Evolutionary conservation across 164 flowering plant genomes (phyloP).

Genomic region (Annona squamosa): DNA sequence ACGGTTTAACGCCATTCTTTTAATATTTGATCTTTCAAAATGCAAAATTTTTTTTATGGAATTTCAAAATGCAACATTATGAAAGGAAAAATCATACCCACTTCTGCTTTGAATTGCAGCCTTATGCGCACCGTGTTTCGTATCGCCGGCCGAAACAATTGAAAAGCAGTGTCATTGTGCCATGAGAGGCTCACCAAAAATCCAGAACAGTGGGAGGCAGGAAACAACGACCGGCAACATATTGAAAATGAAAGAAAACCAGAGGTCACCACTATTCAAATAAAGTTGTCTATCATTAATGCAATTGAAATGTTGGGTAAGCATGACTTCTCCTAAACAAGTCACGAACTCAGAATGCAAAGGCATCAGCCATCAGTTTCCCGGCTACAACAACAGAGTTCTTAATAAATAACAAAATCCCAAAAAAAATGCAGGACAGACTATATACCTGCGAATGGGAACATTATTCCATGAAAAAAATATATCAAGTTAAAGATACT

Average conservation of each 20-base stretch:
- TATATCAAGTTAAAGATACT: not conserved
- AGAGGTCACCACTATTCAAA: too few relatives aligned
- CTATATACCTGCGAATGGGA: slow-evolving; percentile 6
- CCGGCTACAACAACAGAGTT: slow-evolving; percentile 1
- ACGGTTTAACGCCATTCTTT: too few relatives aligned
- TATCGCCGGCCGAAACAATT: too few relatives aligned
- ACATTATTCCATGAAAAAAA: slow-evolving; percentile 23
- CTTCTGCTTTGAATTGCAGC: too few relatives aligned
- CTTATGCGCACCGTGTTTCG: too few relatives aligned
- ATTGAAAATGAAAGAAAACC: not conserved
- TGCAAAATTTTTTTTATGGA: too few relatives aligned
- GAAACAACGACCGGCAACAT: not conserved
- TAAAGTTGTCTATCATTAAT: not conserved
- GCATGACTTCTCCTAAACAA: not conserved
- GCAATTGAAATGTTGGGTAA: not conserved
- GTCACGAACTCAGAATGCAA: not conserved
- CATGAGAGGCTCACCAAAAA: not conserved
- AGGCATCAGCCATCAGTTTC: not conserved
- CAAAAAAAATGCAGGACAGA: slow-evolving; percentile 1
- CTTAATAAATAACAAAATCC: not conserved
- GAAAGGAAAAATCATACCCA: too few relatives aligned
- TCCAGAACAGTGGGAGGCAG: not conserved
- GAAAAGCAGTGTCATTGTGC: too few relatives aligned
- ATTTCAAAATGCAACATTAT: too few relatives aligned
- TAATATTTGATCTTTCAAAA: too few relatives aligned